Base-by-base conservation (phyloP, 768 basidiomycete genomes). In the Flagelloscypha sp. region DNA sequence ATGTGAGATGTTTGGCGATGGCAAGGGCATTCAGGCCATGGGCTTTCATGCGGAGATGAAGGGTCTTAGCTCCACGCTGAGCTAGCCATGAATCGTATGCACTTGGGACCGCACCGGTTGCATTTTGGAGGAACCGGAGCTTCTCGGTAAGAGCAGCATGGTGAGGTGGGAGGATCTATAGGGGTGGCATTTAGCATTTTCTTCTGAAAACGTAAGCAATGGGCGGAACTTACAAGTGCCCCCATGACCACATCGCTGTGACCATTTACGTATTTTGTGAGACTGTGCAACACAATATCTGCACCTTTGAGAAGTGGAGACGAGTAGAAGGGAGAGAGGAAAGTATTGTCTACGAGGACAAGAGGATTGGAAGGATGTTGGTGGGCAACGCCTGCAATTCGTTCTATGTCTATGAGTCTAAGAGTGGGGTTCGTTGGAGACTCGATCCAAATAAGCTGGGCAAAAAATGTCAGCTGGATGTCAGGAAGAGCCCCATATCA, bases 171-270 rank as follows among this genome's bases (percentile, higher is more conserved):
- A 92, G 68, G n/a, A n/a, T n/a, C n/a, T n/a, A n/a, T n/a, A n/a
- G n/a, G n/a, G n/a, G n/a, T n/a, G n/a, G n/a, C n/a, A n/a, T n/a
- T n/a, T n/a, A n/a, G n/a, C n/a, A n/a, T n/a, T n/a, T n/a, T n/a
- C n/a, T n/a, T n/a, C n/a, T n/a, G n/a, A n/a, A n/a, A n/a, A n/a
- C n/a, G n/a, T n/a, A n/a, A n/a, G n/a, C n/a, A n/a, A n/a, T n/a
- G n/a, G n/a, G n/a, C n/a, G n/a, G n/a, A n/a, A n/a, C n/a, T n/a
- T 45, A 92, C 76, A 36, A 84, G 57, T 0, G 80, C 79, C 27
- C 93, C 93, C 74, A 92, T 86, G 48, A 95, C 68, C 53, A 94
- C 86, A 54, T 98, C 93, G 0, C 84, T 84, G 60, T 95, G 93
- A 0, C 94, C 94, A 52, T 89, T 87, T 51, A 94, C 66, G 63